A percentile compares a stretch with the other conserved stretches of the same genome.
Conservation (phyloP, 768 basidiomycete species). For the Leccinum sublutescens region DNA sequence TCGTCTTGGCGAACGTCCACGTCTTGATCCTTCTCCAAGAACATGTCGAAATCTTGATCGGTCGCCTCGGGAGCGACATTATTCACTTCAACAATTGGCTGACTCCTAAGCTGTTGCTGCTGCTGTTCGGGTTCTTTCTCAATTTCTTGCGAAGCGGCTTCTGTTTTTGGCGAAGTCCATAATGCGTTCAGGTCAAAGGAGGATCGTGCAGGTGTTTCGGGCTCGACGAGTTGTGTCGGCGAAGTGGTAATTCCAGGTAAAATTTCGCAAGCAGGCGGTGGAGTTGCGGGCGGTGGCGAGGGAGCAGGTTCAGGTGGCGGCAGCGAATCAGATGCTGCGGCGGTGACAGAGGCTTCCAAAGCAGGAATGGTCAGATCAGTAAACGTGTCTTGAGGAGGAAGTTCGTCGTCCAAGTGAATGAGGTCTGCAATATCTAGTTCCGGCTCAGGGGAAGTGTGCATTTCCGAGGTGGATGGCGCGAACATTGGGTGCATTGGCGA, state of each 20-base stretch:
- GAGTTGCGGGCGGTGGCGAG: slow-evolving; percentile 43
- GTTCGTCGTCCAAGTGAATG: slow-evolving; percentile 75
- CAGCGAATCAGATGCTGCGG: slow-evolving; percentile 9
- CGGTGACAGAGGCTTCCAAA: slow-evolving; percentile 13
- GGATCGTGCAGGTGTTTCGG: slow-evolving; percentile 43
- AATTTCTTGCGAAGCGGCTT: slow-evolving; percentile 17
- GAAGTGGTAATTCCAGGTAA: slow-evolving; percentile 27
- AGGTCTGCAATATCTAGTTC: slow-evolving; percentile 74
- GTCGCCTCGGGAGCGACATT: slow-evolving; percentile 43
- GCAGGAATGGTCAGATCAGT: slow-evolving; percentile 18
- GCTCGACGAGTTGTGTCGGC: slow-evolving; percentile 31
- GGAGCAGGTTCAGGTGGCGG: slow-evolving; percentile 18
- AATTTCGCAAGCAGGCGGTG: slow-evolving; percentile 40
- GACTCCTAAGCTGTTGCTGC: slow-evolving; percentile 38
- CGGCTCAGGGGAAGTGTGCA: slow-evolving; percentile 43
- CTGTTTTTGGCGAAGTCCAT: slow-evolving; percentile 57
- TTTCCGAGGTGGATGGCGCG: slow-evolving; percentile 40
- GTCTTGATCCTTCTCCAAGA: slow-evolving; percentile 61
- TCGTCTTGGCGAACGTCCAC: slow-evolving; percentile 23
- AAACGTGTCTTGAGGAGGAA: slow-evolving; percentile 34
- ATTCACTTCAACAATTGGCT: slow-evolving; percentile 48
- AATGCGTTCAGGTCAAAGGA: slow-evolving; percentile 74
- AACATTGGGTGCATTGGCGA: slow-evolving; percentile 36
- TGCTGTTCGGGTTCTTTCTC: slow-evolving; percentile 28
- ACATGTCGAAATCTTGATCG: slow-evolving; percentile 87